A percentile compares a stretch with the other conserved stretches of the same genome.
phyloP scores from a whole-genome alignment of 164 flowering plant genomes.

The Euptelea pleiosperma region DNA sequence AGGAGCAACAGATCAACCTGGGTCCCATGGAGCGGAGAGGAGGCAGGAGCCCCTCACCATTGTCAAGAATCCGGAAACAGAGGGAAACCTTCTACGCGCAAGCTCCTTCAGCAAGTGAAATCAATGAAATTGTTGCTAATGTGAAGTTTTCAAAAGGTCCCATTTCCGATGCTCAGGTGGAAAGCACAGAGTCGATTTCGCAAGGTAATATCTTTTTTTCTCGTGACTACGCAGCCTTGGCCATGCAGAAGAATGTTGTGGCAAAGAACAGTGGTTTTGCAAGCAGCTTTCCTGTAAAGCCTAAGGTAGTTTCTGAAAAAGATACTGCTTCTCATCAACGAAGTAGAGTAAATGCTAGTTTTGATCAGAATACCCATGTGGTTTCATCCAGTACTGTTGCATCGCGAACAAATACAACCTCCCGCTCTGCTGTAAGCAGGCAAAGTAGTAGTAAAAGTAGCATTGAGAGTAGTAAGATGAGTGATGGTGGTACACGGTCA shows the following conservation, averaged over 20 bases:
- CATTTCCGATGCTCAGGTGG: conserved; percentile 16
- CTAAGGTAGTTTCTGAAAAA: conserved; percentile 18
- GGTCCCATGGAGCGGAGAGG: conserved; percentile 19
- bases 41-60: conserved; percentile 27
- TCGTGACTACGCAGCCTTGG: conserved; percentile 26
- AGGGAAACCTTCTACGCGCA: conserved; percentile 21
- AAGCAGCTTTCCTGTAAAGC: conserved; percentile 19
- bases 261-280: conserved; percentile 16
- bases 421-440: conserved; percentile 34
- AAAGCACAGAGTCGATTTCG: conserved; percentile 49
- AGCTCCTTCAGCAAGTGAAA: conserved; percentile 42
- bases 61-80: conserved; percentile 29
- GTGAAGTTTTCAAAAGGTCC: conserved; percentile 27
- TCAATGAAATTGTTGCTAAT: conserved; percentile 59
- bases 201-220: conserved; percentile 66
- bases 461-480: conserved; percentile 34
- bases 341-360: conserved; percentile 14
- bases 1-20: conserved; percentile 17
- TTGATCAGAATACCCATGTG: conserved; percentile 14
- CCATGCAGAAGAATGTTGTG: conserved; percentile 22
- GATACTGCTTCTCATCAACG: conserved; percentile 17
- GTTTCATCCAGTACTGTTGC: conserved; percentile 21
- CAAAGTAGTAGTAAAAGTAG: conserved; percentile 31
- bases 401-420: conserved; percentile 26
- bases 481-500: conserved; percentile 38